Evolutionary conservation across 495 filamentous ascomycete species (phyloP).

Genomic region (Penicillium goetzii): DNA sequence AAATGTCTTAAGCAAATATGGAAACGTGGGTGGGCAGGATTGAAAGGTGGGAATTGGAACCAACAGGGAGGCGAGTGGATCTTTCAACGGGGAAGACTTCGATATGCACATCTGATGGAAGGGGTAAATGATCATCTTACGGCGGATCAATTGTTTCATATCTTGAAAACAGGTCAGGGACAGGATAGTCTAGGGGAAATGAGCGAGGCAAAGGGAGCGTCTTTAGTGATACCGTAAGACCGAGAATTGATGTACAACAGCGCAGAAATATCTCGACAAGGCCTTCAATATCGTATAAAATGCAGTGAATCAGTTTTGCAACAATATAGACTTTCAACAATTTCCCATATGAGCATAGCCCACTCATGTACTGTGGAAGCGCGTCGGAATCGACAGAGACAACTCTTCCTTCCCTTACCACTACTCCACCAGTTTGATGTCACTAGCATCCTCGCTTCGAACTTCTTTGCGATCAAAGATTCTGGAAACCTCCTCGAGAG

Average conservation of each 20-base stretch:
- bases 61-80: slow-evolving; percentile 35
- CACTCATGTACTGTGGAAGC: not conserved
- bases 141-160: slow-evolving; percentile 28
- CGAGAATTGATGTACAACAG: not conserved
- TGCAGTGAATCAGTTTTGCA: not conserved
- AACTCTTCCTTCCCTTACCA: not conserved
- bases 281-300: not conserved
- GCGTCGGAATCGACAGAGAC: not conserved
- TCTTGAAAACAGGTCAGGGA: slow-evolving; percentile 18
- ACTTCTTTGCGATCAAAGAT: slow-evolving; percentile 52
- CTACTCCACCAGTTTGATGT: not conserved
- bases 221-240: not conserved
- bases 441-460: slow-evolving; percentile 6
- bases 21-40: slow-evolving; percentile 15
- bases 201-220: not conserved
- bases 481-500: slow-evolving; percentile 65
- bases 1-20: slow-evolving; percentile 25
- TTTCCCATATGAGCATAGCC: not conserved
- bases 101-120: slow-evolving; percentile 33
- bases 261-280: not conserved
- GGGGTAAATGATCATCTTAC: slow-evolving; percentile 32
- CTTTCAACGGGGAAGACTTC: slow-evolving; percentile 24
- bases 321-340: not conserved
- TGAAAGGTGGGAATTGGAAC: slow-evolving; percentile 23
- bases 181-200: not conserved